A percentile compares a stretch with the other conserved stretches of the same genome.
These are phyloP conservation scores for Nevesoporus exiguus DNA, from an alignment of 768 basidiomycete species.

Conservation along the genomic window DNA sequence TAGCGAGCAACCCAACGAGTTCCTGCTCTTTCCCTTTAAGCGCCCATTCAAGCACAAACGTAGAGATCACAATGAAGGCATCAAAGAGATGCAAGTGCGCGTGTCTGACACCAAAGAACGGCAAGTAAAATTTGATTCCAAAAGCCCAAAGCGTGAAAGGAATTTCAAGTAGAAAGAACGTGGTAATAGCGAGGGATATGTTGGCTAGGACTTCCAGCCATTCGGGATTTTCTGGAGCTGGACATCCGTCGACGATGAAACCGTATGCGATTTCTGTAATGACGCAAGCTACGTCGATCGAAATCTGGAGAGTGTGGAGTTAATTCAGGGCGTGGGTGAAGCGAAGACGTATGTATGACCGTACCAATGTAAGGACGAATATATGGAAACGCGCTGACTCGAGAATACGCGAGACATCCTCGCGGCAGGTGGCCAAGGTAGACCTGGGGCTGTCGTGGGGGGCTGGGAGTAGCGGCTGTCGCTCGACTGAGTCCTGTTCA, in stretches of 20 bases:
- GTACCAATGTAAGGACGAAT: conserved; percentile 54
- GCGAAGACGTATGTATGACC: conserved; percentile 29
- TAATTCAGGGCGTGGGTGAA: conserved; percentile 14
- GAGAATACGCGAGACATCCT: conserved; percentile 43
- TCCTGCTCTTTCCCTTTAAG: conserved; percentile 68
- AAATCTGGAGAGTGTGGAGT: conserved; percentile 38
- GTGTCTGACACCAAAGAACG: conserved; percentile 51
- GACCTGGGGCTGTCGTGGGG: conserved; percentile 16
- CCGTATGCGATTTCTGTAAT: conserved; percentile 67
- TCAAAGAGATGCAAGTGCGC: conserved; percentile 73
- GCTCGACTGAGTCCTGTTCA: conserved; percentile 42
- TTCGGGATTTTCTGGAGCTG: conserved; percentile 40
- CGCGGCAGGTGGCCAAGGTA: conserved; percentile 25
- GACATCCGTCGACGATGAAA: conserved; percentile 56
- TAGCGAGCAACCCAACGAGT: conserved; percentile 64
- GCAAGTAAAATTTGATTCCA: conserved; percentile 60
- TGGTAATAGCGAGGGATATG: conserved; percentile 65
- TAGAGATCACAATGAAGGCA: conserved; percentile 63
- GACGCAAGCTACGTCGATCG: conserved; percentile 67
- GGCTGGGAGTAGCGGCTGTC: conserved; percentile 43
- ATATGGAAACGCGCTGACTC: conserved; percentile 54
- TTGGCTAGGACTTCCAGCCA: conserved; percentile 65
- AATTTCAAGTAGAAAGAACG: conserved; percentile 75
- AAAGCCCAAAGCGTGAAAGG: conserved; percentile 66
- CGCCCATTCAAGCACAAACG: conserved; percentile 69